Percentiles rank a stretch among this genome's conserved stretches.
phyloP scores from a whole-genome alignment of 345 rosid species.

The Eutrema yunnanense region DNA sequence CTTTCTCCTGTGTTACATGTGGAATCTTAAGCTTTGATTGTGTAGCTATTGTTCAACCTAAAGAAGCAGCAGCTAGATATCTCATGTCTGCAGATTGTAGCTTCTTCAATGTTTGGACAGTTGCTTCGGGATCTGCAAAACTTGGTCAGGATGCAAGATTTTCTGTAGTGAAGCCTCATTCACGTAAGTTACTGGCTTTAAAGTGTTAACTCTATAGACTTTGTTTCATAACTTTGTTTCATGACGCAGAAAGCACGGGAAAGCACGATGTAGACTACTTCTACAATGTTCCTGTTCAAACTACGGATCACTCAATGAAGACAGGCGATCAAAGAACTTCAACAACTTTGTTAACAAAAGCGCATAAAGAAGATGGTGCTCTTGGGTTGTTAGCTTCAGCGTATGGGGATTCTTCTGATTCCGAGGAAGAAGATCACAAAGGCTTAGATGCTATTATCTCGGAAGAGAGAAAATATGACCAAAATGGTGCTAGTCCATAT shows the following conservation, averaged over 20 bases:
- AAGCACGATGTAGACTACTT: slow-evolving; percentile 26
- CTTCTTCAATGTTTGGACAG: slow-evolving; percentile 78
- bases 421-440: slow-evolving; percentile 55
- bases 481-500: slow-evolving; percentile 20
- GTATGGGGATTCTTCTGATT: slow-evolving; percentile 88
- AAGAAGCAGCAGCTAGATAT: slow-evolving; percentile 68
- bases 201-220: neutral
- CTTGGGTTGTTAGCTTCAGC: slow-evolving; percentile 73
- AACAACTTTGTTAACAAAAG: slow-evolving; percentile 27
- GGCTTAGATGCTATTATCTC: slow-evolving; percentile 33
- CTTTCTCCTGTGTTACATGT: slow-evolving; percentile 87
- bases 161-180: slow-evolving; percentile 9
- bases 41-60: slow-evolving; percentile 80
- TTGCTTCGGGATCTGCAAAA: slow-evolving; percentile 46
- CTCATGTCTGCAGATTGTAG: slow-evolving; percentile 92
- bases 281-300: neutral
- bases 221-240: slow-evolving; percentile 9
- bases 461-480: slow-evolving; percentile 23
- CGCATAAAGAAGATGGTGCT: slow-evolving; percentile 42
- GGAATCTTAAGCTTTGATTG: slow-evolving; percentile 86
- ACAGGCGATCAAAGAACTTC: slow-evolving; percentile 30
- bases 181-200: slow-evolving; percentile 37
- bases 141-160: slow-evolving; percentile 30
- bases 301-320: slow-evolving; percentile 19
- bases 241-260: slow-evolving; percentile 40